A percentile compares a stretch with the other conserved stretches of the same genome.
Conservation (phyloP, 805 yeast genomes). For the Schwanniomyces pseudopolymorphus region DNA sequence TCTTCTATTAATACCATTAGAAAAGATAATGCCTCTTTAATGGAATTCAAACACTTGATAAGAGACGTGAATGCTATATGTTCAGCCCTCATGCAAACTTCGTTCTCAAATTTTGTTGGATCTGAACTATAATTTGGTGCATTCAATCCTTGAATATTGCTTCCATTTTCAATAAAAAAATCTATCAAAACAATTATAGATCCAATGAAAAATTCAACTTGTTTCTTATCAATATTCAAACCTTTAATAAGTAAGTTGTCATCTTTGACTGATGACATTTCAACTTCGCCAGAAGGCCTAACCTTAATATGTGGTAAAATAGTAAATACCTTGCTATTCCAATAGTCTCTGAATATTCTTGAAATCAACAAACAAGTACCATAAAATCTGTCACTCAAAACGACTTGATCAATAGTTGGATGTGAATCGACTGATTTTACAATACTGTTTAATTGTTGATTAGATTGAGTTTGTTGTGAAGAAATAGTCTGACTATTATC, state of each 20-base stretch:
- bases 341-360: conserved; percentile 72
- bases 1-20: conserved; percentile 80
- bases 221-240: conserved; percentile 45
- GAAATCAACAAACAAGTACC: conserved; percentile 80
- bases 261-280: conserved; percentile 38
- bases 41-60: conserved; percentile 67
- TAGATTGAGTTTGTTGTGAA: conserved; percentile 1
- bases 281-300: conserved; percentile 36
- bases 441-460: conserved; percentile 13
- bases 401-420: conserved; percentile 67
- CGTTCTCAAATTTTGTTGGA: conserved; percentile 51
- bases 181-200: conserved; percentile 68
- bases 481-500: conserved; percentile 9
- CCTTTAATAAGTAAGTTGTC: conserved; percentile 46
- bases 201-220: conserved; percentile 68
- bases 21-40: conserved; percentile 90
- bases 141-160: conserved; percentile 57
- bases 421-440: conserved; percentile 22
- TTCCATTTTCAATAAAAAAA: conserved; percentile 66
- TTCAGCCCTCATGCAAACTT: conserved; percentile 83
- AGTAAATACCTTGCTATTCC: conserved; percentile 72
- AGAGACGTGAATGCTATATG: conserved; percentile 82
- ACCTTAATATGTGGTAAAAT: conserved; percentile 42
- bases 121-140: conserved; percentile 57
- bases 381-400: conserved; percentile 86